phyloP scores from a whole-genome alignment of 441 rosid genomes.

The Daphne laureola region DNA sequence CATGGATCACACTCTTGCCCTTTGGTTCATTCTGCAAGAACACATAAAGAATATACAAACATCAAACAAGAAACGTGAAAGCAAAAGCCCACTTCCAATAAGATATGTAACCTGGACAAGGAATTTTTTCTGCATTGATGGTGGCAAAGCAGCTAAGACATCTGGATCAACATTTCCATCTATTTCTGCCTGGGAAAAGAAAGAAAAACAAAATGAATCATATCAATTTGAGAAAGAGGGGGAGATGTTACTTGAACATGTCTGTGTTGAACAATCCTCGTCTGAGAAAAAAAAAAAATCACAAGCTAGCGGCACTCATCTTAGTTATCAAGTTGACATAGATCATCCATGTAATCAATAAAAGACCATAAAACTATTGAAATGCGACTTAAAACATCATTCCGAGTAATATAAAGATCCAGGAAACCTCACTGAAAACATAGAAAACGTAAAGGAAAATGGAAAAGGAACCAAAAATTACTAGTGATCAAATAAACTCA shows the following conservation, averaged over 20 bases:
- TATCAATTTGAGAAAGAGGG: neutral
- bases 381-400: too few relatives aligned
- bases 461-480: too few relatives aligned
- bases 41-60: neutral
- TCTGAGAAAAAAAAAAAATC: too few relatives aligned
- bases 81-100: neutral
- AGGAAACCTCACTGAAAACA: too few relatives aligned
- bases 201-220: neutral
- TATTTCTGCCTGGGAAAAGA: slow-evolving; percentile 53
- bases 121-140: slow-evolving; percentile 92
- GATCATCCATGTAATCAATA: too few relatives aligned
- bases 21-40: slow-evolving; percentile 20
- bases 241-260: too few relatives aligned
- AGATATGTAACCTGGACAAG: slow-evolving; percentile 56
- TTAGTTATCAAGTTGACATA: too few relatives aligned
- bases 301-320: too few relatives aligned
- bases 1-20: slow-evolving; percentile 35
- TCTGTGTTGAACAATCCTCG: too few relatives aligned
- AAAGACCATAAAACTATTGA: too few relatives aligned
- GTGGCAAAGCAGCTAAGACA: slow-evolving; percentile 90
- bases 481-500: slow-evolving; percentile 17
- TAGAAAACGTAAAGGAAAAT: too few relatives aligned
- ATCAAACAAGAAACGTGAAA: slow-evolving; percentile 1
- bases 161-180: slow-evolving; percentile 71
- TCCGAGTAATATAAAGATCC: too few relatives aligned